Evolutionary conservation across 768 basidiomycete genomes (phyloP).

Genomic region (Cystofilobasidium macerans): DNA sequence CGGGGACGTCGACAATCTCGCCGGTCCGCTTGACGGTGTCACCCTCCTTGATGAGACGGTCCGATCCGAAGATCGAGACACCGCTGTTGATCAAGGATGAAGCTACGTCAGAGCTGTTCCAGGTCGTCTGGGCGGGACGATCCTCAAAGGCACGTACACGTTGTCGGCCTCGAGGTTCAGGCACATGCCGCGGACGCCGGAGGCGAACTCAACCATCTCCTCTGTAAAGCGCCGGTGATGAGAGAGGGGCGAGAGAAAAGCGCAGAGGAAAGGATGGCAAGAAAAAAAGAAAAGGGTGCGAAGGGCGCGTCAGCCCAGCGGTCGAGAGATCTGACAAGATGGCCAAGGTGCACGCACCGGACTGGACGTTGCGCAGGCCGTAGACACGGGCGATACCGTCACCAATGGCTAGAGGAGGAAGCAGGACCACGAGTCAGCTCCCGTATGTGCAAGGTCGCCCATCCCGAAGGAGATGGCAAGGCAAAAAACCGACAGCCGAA

Average conservation of each 20-base stretch:
- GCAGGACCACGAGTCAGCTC: too few relatives aligned
- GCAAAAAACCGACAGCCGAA: constrained; percentile 30
- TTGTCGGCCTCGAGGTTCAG: constrained; percentile 97
- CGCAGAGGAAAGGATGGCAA: neutral
- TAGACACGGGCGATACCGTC: constrained; percentile 92
- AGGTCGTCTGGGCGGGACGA: neutral
- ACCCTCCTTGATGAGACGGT: constrained; percentile 98
- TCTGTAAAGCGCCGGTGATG: constrained; percentile 45
- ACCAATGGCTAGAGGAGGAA: constrained; percentile 63
- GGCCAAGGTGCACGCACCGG: neutral
- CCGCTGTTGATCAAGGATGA: constrained; percentile 52
- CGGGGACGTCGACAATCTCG: constrained; percentile 99
- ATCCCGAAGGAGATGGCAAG: too few relatives aligned
- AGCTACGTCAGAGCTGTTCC: neutral
- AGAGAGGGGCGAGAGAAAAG: neutral
- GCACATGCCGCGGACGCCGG: constrained; percentile 99
- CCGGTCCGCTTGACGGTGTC: constrained; percentile 99
- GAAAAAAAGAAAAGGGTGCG: neutral
- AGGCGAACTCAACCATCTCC: constrained; percentile 99
- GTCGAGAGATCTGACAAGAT: neutral
- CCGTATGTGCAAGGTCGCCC: too few relatives aligned
- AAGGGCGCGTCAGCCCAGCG: neutral
- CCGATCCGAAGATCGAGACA: constrained; percentile 98
- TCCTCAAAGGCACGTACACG: constrained; percentile 20
- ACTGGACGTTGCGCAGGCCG: constrained; percentile 96